Evolutionary conservation across 345 rosid genomes (phyloP).

Genomic region (Dimocarpus longan): DNA sequence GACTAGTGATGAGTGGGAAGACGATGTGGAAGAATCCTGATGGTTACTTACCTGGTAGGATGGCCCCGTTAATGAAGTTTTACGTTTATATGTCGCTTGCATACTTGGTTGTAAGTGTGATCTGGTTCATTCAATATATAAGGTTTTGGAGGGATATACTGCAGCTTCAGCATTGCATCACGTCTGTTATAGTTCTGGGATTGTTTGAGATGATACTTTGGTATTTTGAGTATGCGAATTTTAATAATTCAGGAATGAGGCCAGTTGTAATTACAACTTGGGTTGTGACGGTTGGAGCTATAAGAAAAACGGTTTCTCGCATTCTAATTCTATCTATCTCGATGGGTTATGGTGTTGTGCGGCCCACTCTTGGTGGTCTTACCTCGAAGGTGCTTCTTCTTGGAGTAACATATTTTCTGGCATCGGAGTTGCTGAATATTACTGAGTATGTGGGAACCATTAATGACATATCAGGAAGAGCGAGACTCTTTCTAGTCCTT

Average conservation of each 20-base stretch:
- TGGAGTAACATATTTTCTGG: constrained; percentile 86
- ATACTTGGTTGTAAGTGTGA: constrained; percentile 59
- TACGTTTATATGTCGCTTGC: constrained; percentile 75
- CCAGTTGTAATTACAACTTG: constrained; percentile 79
- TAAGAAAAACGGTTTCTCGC: constrained; percentile 73
- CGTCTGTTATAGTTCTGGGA: constrained; percentile 74
- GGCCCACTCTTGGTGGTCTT: constrained; percentile 97
- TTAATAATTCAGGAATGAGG: constrained; percentile 74
- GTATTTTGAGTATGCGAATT: constrained; percentile 82
- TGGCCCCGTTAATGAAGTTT: constrained; percentile 92
- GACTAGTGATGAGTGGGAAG: constrained; percentile 79
- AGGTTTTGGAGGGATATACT: constrained; percentile 81
- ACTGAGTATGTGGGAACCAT: constrained; percentile 90
- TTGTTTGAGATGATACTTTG: constrained; percentile 92
- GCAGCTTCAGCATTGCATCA: constrained; percentile 92
- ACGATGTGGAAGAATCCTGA: constrained; percentile 92
- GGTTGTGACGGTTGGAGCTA: constrained; percentile 92
- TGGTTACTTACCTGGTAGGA: constrained; percentile 94
- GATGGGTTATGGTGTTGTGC: constrained; percentile 97
- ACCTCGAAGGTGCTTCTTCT: constrained; percentile 91
- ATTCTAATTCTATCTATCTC: constrained; percentile 81
- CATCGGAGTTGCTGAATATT: constrained; percentile 84
- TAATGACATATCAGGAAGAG: constrained; percentile 89
- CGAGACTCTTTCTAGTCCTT: constrained; percentile 81
- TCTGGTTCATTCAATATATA: constrained; percentile 82